A percentile compares a stretch with the other conserved stretches of the same genome.
Evolutionary conservation across 495 filamentous ascomycete genomes (phyloP).

Genomic region (Pyrenula massariospora): DNA sequence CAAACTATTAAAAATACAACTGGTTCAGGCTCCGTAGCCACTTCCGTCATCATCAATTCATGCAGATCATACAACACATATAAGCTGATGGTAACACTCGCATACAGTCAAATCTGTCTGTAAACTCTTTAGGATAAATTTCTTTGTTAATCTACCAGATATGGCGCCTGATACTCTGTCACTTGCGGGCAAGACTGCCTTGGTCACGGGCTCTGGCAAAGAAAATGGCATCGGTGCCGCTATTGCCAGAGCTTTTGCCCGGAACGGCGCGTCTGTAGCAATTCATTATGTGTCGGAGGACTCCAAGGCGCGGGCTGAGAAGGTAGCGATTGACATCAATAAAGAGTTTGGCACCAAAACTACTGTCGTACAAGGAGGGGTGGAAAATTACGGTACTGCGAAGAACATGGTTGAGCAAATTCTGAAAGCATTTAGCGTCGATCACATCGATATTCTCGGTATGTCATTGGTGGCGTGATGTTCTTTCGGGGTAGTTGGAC

Average conservation of each 20-base stretch:
- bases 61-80: too few relatives aligned
- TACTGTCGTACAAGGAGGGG: slow-evolving; percentile 25
- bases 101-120: too few relatives aligned
- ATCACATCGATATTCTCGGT: slow-evolving; percentile 19
- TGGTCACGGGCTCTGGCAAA: slow-evolving; percentile 35
- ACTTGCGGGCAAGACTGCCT: slow-evolving; percentile 34
- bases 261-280: slow-evolving; percentile 23
- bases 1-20: too few relatives aligned
- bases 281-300: slow-evolving; percentile 22
- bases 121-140: too few relatives aligned
- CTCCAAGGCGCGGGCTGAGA: slow-evolving; percentile 16
- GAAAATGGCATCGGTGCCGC: slow-evolving; percentile 33
- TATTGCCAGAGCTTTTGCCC: slow-evolving; percentile 26
- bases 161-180: slow-evolving; percentile 16
- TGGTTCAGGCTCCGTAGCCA: too few relatives aligned
- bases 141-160: slow-evolving; percentile 10
- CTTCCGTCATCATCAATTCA: too few relatives aligned
- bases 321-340: slow-evolving; percentile 11
- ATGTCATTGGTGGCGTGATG: slow-evolving; percentile 4
- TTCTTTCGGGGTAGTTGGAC: too few relatives aligned
- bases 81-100: too few relatives aligned
- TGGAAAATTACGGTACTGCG: slow-evolving; percentile 11
- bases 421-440: slow-evolving; percentile 4
- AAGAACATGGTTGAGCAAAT: slow-evolving; percentile 5
- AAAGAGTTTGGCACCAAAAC: slow-evolving; percentile 10